phyloP scores from a whole-genome alignment of 306 rosid species.

The Acacia acuminata region DNA sequence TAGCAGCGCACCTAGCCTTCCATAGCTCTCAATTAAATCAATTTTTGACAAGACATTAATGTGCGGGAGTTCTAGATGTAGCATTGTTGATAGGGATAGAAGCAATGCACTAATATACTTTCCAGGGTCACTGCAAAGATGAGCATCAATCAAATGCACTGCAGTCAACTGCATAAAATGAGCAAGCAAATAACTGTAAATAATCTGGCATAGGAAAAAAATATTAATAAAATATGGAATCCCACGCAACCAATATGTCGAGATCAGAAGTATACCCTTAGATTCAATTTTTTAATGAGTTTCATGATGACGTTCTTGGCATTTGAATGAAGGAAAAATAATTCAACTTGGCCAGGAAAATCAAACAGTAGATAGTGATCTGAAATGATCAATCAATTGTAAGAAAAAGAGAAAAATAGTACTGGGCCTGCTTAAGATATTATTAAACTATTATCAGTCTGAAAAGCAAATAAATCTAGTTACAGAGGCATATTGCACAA shows the following conservation, averaged over 20 bases:
- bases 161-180: slow-evolving; percentile 82
- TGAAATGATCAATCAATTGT: slow-evolving; percentile 46
- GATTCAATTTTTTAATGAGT: slow-evolving; percentile 72
- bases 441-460: neutral
- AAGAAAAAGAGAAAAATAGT: slow-evolving; percentile 27
- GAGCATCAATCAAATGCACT: slow-evolving; percentile 90
- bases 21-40: slow-evolving; percentile 90
- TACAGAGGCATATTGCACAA: slow-evolving; percentile 34
- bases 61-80: slow-evolving; percentile 92
- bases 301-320: slow-evolving; percentile 78
- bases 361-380: slow-evolving; percentile 97
- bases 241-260: slow-evolving; percentile 28
- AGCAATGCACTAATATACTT: slow-evolving; percentile 88
- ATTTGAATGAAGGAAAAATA: slow-evolving; percentile 83
- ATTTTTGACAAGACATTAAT: slow-evolving; percentile 88
- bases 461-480: slow-evolving; percentile 15
- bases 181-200: slow-evolving; percentile 35
- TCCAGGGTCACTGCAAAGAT: slow-evolving; percentile 96
- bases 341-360: slow-evolving; percentile 97
- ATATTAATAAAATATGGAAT: slow-evolving; percentile 1
- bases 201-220: neutral
- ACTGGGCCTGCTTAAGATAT: slow-evolving; percentile 22
- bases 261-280: slow-evolving; percentile 60
- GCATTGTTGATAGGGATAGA: slow-evolving; percentile 87
- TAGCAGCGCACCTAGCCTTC: slow-evolving; percentile 70